Evolutionary conservation across 192 early-diverging fungal species (phyloP).

Genomic region (Helicostylum pulchrum): DNA sequence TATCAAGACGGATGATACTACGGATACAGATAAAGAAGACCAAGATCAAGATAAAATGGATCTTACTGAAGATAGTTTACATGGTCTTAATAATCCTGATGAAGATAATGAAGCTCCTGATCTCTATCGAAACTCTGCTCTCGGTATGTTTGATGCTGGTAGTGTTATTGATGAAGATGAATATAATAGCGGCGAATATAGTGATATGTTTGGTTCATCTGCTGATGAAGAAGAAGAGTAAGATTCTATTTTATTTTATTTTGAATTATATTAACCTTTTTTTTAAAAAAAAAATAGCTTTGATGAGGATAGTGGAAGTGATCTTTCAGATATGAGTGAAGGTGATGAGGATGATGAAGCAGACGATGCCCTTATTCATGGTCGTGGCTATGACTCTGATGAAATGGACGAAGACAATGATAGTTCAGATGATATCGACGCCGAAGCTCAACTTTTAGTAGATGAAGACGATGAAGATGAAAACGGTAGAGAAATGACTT

Average conservation of each 20-base stretch:
- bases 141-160: constrained; percentile 76
- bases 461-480: constrained; percentile 53
- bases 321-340: constrained; percentile 57
- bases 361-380: constrained; percentile 54
- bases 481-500: constrained; percentile 55
- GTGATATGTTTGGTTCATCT: constrained; percentile 42
- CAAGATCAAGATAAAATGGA: constrained; percentile 51
- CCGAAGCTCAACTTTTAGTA: not conserved
- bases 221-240: constrained; percentile 27
- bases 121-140: constrained; percentile 76
- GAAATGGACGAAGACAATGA: constrained; percentile 50
- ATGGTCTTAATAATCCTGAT: constrained; percentile 25
- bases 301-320: constrained; percentile 67
- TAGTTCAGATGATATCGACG: constrained; percentile 1
- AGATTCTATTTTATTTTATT: not conserved
- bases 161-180: constrained; percentile 65
- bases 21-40: constrained; percentile 45
- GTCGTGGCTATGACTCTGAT: constrained; percentile 41
- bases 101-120: constrained; percentile 55
- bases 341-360: constrained; percentile 55
- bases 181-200: constrained; percentile 52
- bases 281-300: constrained; percentile 51
- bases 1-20: constrained; percentile 70
- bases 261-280: constrained; percentile 29
- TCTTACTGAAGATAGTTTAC: constrained; percentile 51